Base-by-base conservation (phyloP, 2,329 filamentous ascomycete species). In the Neobulgaria alba region DNA sequence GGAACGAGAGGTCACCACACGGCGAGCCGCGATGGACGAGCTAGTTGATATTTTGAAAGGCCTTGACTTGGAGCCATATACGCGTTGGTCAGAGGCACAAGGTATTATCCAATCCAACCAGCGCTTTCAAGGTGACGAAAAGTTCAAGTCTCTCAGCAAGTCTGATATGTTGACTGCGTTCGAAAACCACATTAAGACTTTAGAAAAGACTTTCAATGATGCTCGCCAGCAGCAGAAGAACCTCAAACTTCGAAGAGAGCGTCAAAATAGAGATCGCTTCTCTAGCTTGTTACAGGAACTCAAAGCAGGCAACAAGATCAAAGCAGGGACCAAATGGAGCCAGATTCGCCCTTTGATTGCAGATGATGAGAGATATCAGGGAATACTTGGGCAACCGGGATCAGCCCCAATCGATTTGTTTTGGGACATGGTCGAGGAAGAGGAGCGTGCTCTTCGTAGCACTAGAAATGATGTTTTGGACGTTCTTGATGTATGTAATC, bases 381-480 rank as follows among this genome's bases (percentile, higher is more conserved):
- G 78, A 49, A 87, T 95, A 71, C 74, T 89, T 45, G 89, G 88
- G 38, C 86, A 93, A 58, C 65, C 75, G 43, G 89, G 90, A 41
- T 95, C 89, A 3, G 84, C 78, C 3, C 86, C 92, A 10, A 73
- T 95, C 50, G 88, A 96, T 56, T 70, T 98, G 5, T 96, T 98
- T 67, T 95, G 90, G 87, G 92, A 98, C 60, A 70, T 89, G 35
- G 73, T 96, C 18, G 92, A 96, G 61, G 88, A 95, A 61, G 88
- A 96, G 61, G 90, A 98, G 58, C 79, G 85, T 43, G 79, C 82
- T n/a, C 69, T 95, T 35, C 82, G 89, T 46, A 80, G 77, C 36
- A 81, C 82, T 36, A 75, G 86, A 46, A 93, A 92, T 58, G 79
- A 88, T 57, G 84, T 93, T 29, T 68, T 92, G 50, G 88, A 95